Evolutionary conservation across 768 basidiomycete genomes (phyloP), one percentile per base, ranked within the genome.

Genomic region (Lactifluus hygrophoroides): DNA sequence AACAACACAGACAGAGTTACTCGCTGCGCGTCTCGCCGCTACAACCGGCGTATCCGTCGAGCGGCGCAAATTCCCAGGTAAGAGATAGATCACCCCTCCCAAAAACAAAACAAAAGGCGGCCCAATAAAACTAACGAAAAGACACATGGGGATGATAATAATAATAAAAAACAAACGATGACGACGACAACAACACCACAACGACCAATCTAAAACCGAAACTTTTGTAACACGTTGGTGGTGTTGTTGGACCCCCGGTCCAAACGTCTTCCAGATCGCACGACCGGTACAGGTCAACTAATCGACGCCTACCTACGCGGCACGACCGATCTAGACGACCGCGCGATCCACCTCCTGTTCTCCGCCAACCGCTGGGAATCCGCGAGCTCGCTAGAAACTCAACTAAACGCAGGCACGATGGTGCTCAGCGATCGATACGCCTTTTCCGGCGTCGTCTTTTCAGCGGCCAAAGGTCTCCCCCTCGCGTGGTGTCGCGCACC

Each of bases 351-450:
- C 69, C 82, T 97, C 3, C 80, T 99, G 56, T 98, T 99, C 76
- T 86, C 92, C 44, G 96, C 94, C 2, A 99, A 99, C 69, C 81
- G 95, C 35, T 98, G 96, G 96, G 94, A 98, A 69, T 81, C 88
- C 61, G 86, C 87, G 90, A 95, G 67, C 54, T 82, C 75, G 0
- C 92, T 97, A 51, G 75, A 81, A 56, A 66, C 71, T 5, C 73
- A 81, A 23, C 76, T 96, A 3, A 70, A 70, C 0, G 67, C 74
- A 0, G 92, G 93, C 0, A 87, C 82, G 3, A 80, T 82, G 0
- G 75, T 99, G 67, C 72, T 99, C 45, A 92, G 90, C 66, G 95
- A 98, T 69, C 80, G 96, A 43, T 99, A 98, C 69, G 90, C 94
- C 1, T 98, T 97, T 72, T 98, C 94, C 3, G 95, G 95, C 0